Conservation (phyloP, 345 rosid genomes). For the Litchi chinensis region DNA sequence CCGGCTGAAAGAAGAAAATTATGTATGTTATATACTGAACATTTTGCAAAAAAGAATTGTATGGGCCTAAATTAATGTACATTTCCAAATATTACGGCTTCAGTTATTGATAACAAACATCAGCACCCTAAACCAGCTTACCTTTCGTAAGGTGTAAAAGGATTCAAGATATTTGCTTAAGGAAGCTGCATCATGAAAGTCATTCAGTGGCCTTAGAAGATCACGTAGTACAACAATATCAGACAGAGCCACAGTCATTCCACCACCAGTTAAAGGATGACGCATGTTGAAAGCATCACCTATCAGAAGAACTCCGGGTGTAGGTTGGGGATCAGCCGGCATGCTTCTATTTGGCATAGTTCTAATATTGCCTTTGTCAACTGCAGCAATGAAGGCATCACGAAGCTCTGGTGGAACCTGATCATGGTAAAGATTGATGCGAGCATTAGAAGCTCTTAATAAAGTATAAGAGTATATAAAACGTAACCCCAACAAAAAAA, state of each 20-base stretch:
- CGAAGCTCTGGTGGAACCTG: slow-evolving; percentile 45
- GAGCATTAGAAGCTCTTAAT: slow-evolving; percentile 5
- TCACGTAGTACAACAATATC: slow-evolving; percentile 53
- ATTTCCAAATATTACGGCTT: neutral
- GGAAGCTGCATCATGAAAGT: slow-evolving; percentile 42
- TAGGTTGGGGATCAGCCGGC: slow-evolving; percentile 56
- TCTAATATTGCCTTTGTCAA: slow-evolving; percentile 50
- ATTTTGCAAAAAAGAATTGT: too few relatives aligned
- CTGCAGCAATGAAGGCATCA: slow-evolving; percentile 42
- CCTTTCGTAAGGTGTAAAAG: slow-evolving; percentile 60
- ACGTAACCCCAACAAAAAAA: neutral
- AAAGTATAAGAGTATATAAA: neutral
- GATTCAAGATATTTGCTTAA: slow-evolving; percentile 48
- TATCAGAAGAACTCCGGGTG: slow-evolving; percentile 51
- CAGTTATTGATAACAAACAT: neutral
- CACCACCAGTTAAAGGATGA: slow-evolving; percentile 59
- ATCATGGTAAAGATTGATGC: slow-evolving; percentile 1
- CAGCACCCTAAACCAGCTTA: slow-evolving; percentile 16
- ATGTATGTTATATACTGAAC: neutral
- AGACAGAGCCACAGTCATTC: slow-evolving; percentile 59
- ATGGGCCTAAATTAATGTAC: neutral
- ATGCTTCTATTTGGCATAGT: slow-evolving; percentile 62
- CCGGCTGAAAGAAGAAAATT: slow-evolving; percentile 34
- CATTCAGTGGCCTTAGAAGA: slow-evolving; percentile 36
- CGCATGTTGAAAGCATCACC: slow-evolving; percentile 65